Percentiles rank a stretch among this genome's conserved stretches.
These are phyloP conservation scores for Geranium incanum DNA, from an alignment of 441 rosid genomes.

Conservation along the genomic window DNA sequence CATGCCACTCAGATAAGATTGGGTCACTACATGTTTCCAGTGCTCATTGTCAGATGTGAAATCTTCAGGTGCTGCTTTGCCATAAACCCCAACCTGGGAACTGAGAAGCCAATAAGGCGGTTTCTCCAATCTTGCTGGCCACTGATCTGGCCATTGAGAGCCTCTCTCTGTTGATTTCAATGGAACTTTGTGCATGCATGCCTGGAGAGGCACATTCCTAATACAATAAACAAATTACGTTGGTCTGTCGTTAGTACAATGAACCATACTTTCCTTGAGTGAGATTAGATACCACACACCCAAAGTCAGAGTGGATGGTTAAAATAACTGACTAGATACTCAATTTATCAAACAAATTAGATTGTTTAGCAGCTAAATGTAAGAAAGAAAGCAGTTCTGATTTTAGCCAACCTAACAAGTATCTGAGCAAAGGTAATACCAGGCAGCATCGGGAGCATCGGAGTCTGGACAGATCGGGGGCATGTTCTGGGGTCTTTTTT, in stretches of 20 bases:
- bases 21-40: slow-evolving; percentile 82
- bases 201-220: slow-evolving; percentile 79
- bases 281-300: no score
- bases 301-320: neutral
- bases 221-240: slow-evolving; percentile 11
- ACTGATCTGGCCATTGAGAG: slow-evolving; percentile 85
- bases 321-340: no score
- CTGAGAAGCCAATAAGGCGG: slow-evolving; percentile 74
- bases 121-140: slow-evolving; percentile 78
- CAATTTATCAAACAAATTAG: neutral
- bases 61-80: slow-evolving; percentile 87
- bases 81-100: slow-evolving; percentile 82
- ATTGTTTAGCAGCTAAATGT: neutral
- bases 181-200: slow-evolving; percentile 83
- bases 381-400: neutral
- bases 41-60: slow-evolving; percentile 61
- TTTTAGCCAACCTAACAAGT: no score
- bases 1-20: slow-evolving; percentile 63
- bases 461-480: slow-evolving; percentile 55
- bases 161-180: slow-evolving; percentile 50
- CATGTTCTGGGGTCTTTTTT: slow-evolving; percentile 46
- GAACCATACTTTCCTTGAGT: neutral
- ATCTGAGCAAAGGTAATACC: neutral
- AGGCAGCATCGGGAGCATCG: neutral
- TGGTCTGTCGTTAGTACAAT: neutral